Percentiles rank a stretch among this genome's conserved stretches.
phyloP scores from a whole-genome alignment of 441 rosid genomes.

The Erodium texanum region DNA sequence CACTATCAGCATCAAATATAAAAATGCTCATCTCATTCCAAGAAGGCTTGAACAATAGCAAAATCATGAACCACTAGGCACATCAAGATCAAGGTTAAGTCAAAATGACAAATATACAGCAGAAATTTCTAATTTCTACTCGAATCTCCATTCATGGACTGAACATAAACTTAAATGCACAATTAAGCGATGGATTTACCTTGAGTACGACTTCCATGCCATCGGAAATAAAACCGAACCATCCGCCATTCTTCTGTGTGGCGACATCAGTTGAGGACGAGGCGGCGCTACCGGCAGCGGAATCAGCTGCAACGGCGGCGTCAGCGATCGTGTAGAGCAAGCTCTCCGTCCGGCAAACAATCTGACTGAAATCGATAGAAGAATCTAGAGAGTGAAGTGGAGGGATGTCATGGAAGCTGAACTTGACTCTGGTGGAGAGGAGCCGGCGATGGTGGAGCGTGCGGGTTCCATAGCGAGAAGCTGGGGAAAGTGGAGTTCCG shows the following conservation, averaged over 20 bases:
- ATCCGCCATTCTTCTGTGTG: conserved; percentile 66
- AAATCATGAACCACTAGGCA: too few relatives aligned
- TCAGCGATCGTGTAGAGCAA: conserved; percentile 57
- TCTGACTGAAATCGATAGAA: conserved; percentile 40
- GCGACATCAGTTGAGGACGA: conserved; percentile 35
- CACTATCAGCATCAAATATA: background rate
- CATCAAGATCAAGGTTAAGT: too few relatives aligned
- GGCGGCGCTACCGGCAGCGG: conserved; percentile 22
- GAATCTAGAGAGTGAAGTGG: conserved; percentile 42
- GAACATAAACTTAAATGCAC: background rate
- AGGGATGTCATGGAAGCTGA: conserved; percentile 66
- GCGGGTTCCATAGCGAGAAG: conserved; percentile 32
- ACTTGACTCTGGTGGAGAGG: conserved; percentile 40
- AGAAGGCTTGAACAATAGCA: background rate
- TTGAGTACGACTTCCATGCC: conserved; percentile 76
- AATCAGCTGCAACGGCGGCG: conserved; percentile 59
- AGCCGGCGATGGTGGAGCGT: conserved; percentile 36
- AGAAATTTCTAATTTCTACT: background rate
- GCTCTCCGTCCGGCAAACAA: conserved; percentile 51
- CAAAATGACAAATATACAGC: background rate
- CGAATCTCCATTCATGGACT: background rate
- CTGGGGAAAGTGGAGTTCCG: conserved; percentile 36
- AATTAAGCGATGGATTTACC: conserved; percentile 27
- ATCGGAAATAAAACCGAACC: conserved; percentile 87
- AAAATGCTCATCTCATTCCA: background rate